Base-by-base conservation (phyloP, 345 rosid genomes). In the Hibiscus mutabilis region DNA sequence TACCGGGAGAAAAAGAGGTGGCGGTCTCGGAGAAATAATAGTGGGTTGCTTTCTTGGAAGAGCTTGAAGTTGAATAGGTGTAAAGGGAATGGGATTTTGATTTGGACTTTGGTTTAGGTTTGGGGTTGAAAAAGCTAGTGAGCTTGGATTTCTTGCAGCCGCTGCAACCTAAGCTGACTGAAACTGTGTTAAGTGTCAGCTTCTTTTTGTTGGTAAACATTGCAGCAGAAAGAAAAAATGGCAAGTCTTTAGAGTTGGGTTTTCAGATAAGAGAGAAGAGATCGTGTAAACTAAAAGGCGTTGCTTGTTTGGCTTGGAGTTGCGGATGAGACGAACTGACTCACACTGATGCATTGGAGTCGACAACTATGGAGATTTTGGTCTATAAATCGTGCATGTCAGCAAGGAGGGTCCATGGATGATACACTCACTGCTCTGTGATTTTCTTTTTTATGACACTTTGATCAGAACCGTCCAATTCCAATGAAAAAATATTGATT, bases 121-220 rank as follows among this genome's bases (percentile, higher is more conserved):
- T 82, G 9, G 82, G 88, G 76, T 74, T 80, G 81, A 87, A 84
- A 56, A 93, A 56, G 18, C 72, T 71, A 53, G 84, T 74, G 44
- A 91, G 85, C 44, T 60, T 89, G 29, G 87, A 84, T 75, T 74
- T 82, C 79, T 77, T 83, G 86, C 93, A 94, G 77, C 88, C 83
- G 72, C 89, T 58, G 70, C 98, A 94, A 57, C 91, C 91, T 22
- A 88, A 52, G 86, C 81, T 83, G 18, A 93, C 89, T 18, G 93
- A 76, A 61, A 83, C 91, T 0, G 86, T 68, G 79, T 82, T 91
- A 35, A 83, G 78, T 53, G 71, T 64, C 47, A 83, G 79, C 85
- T 76, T 87, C 73, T 79, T 91, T 79, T 79, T 84, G 78, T 40
- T 70, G 25, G 77, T 66, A 21, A 86, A 75, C 95, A 87, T 47